These are phyloP conservation scores for Penicillium paneum DNA, from an alignment of 2,329 filamentous ascomycete species.

Conservation along the genomic window DNA sequence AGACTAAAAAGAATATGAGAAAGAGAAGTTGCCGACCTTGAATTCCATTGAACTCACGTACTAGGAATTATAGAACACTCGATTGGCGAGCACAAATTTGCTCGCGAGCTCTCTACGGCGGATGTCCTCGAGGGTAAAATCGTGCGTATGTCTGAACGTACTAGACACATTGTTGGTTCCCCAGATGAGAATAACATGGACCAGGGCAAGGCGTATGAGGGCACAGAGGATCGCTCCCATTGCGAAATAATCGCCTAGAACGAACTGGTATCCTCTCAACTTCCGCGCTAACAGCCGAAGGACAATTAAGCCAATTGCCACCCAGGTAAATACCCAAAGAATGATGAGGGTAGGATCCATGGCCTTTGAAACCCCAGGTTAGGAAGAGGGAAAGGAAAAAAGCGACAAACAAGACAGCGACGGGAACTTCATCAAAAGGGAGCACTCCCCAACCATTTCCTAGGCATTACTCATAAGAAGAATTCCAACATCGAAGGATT, in stretches of 20 bases:
- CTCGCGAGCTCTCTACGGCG: conserved; percentile 36
- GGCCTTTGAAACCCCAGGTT: neutral
- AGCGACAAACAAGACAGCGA: neutral
- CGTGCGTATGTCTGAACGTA: conserved; percentile 18
- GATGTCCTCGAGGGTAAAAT: conserved; percentile 32
- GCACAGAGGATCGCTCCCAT: conserved; percentile 14
- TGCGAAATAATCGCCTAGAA: conserved; percentile 11
- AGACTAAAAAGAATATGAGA: conserved; percentile 12
- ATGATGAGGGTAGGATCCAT: conserved; percentile 14
- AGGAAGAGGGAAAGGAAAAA: neutral
- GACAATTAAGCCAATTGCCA: conserved; percentile 10
- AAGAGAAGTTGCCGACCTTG: neutral
- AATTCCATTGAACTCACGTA: conserved; percentile 20
- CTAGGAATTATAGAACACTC: conserved; percentile 36
- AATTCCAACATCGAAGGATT: too few relatives aligned
- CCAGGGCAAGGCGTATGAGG: conserved; percentile 19
- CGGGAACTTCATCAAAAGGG: neutral
- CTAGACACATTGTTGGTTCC: conserved; percentile 37
- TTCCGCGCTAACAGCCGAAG: conserved; percentile 10
- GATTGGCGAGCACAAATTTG: conserved; percentile 34
- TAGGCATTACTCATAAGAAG: too few relatives aligned
- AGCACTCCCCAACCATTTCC: neutral
- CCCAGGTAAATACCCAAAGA: conserved; percentile 16
- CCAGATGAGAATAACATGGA: conserved; percentile 38
- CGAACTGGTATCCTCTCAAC: conserved; percentile 6